phyloP scores from a whole-genome alignment of 2,329 filamentous ascomycete genomes.

The Tetracladium maxilliforme region DNA sequence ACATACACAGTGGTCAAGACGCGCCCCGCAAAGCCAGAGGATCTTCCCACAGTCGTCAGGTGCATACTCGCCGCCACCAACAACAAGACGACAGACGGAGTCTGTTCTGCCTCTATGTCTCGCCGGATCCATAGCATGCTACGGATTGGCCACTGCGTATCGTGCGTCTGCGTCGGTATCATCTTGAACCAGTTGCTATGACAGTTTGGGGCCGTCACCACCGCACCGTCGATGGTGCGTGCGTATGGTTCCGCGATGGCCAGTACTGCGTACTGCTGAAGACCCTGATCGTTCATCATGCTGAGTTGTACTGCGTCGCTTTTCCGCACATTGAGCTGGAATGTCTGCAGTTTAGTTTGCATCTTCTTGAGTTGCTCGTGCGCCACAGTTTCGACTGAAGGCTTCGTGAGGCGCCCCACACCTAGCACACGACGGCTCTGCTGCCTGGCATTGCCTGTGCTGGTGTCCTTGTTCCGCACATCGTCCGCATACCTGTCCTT shows the following conservation, averaged over 20 bases:
- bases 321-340: constrained; percentile 4
- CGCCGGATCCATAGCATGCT: constrained; percentile 13
- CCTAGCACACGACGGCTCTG: constrained; percentile 6
- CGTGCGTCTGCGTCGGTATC: constrained; percentile 3
- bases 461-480: constrained; percentile 7
- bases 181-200: constrained; percentile 5
- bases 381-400: too few species aligned
- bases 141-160: constrained; percentile 10
- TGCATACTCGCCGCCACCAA: too few species aligned
- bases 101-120: constrained; percentile 9
- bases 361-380: too few species aligned
- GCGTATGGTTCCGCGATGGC: constrained; percentile 4
- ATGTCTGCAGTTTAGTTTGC: too few species aligned
- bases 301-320: constrained; percentile 3
- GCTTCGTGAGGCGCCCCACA: too few species aligned
- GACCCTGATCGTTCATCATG: constrained; percentile 5
- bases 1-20: too few species aligned
- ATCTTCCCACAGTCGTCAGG: too few species aligned
- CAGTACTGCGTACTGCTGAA: constrained; percentile 3
- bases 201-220: constrained; percentile 3
- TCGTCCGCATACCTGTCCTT: constrained; percentile 7
- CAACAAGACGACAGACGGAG: too few species aligned
- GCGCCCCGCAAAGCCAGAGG: too few species aligned
- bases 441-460: constrained; percentile 6
- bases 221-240: constrained; percentile 1